phyloP scores from a whole-genome alignment of 2,329 filamentous ascomycete genomes.

The Scedosporium minutisporum region DNA sequence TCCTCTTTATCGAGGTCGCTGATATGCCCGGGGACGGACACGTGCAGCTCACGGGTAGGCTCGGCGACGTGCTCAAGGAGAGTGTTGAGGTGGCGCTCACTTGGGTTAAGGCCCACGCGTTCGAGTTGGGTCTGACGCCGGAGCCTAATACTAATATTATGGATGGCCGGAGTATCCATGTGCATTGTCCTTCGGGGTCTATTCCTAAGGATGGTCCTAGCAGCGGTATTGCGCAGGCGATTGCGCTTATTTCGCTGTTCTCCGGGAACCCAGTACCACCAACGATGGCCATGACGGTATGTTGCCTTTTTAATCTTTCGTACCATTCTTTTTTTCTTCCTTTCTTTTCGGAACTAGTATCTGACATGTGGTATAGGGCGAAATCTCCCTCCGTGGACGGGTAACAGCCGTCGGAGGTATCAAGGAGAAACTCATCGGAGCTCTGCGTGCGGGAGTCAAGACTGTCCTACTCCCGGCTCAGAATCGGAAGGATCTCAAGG shows the following conservation, averaged over 20 bases:
- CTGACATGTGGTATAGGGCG: constrained; percentile 36
- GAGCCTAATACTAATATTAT: constrained; percentile 85
- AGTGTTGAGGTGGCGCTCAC: constrained; percentile 91
- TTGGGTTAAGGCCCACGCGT: constrained; percentile 96
- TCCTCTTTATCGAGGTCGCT: constrained; percentile 95
- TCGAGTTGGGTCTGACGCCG: constrained; percentile 73
- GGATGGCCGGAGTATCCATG: constrained; percentile 87
- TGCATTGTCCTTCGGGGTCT: constrained; percentile 89
- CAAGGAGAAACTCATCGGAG: constrained; percentile 97
- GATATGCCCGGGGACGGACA: constrained; percentile 91
- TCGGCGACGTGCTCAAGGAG: constrained; percentile 94
- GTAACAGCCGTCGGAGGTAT: constrained; percentile 94
- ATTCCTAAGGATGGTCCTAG: constrained; percentile 87
- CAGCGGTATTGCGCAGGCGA: constrained; percentile 87
- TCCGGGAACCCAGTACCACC: constrained; percentile 77
- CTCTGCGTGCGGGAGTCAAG: constrained; percentile 85
- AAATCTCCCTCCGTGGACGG: constrained; percentile 72
- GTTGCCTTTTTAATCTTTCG: constrained; percentile 15
- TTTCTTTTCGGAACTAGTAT: constrained; percentile 6
- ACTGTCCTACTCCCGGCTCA: constrained; percentile 79
- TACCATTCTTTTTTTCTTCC: constrained; percentile 6
- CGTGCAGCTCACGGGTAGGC: constrained; percentile 90
- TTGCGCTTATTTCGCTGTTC: constrained; percentile 87
- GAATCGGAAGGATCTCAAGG: constrained; percentile 86
- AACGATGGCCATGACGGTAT: constrained; percentile 86